Conservation (phyloP, 164 flowering plant genomes). For the Euptelea pleiosperma region DNA sequence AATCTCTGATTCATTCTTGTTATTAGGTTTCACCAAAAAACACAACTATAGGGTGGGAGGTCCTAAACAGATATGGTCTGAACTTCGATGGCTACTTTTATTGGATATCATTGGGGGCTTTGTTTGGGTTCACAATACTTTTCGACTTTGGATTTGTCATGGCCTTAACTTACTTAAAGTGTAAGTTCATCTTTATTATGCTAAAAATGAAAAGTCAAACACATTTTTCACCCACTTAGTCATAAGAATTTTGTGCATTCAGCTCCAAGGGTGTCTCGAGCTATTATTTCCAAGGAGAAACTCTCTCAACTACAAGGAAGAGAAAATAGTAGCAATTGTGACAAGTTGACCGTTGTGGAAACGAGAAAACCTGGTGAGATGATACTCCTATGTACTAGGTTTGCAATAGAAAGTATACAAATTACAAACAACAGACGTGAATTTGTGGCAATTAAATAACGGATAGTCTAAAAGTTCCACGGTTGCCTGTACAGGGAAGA, state of each 20-base stretch:
- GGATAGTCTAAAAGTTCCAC: background rate
- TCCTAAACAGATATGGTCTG: constrained; percentile 24
- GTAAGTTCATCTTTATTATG: constrained; percentile 29
- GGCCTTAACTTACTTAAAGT: constrained; percentile 39
- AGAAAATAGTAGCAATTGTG: constrained; percentile 11
- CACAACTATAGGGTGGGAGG: constrained; percentile 25
- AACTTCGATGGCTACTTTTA: constrained; percentile 34
- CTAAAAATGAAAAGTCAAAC: background rate
- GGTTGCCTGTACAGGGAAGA: constrained; percentile 21
- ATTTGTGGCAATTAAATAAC: background rate
- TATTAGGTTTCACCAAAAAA: constrained; percentile 26
- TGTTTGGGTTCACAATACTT: constrained; percentile 39
- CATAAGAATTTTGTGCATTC: too few relatives aligned
- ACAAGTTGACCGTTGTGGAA: constrained; percentile 1
- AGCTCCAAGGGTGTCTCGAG: constrained; percentile 32
- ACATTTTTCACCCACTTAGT: background rate
- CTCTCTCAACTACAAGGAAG: constrained; percentile 25
- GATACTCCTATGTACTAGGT: too few relatives aligned
- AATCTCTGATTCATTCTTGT: background rate
- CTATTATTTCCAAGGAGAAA: constrained; percentile 38
- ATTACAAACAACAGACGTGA: too few relatives aligned
- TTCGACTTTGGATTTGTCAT: constrained; percentile 39
- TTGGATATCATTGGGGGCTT: constrained; percentile 52
- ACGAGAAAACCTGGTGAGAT: too few relatives aligned
- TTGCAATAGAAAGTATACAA: too few relatives aligned